Percentiles rank a stretch among this genome's conserved stretches.
Conservation (phyloP, 2,329 filamentous ascomycete species). For the Cadophora luteo-olivacea region DNA sequence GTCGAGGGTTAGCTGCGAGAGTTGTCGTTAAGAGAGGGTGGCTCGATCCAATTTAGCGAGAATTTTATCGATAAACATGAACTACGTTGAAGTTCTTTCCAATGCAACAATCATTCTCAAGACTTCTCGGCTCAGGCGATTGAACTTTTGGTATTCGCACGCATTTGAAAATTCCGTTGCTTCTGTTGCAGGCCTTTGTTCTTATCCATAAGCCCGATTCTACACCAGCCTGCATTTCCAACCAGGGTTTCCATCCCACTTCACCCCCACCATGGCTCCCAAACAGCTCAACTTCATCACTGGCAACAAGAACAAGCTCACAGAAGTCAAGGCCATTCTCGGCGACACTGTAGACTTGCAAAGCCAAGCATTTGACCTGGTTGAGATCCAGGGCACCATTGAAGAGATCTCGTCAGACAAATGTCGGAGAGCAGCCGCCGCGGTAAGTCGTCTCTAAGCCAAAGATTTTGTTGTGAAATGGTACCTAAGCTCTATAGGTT, state of each 20-base stretch:
- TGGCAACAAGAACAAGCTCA: slow-evolving; percentile 92
- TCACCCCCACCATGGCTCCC: slow-evolving; percentile 33
- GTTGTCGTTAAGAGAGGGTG: slow-evolving; percentile 15
- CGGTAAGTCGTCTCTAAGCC: slow-evolving; percentile 56
- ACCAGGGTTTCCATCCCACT: background rate
- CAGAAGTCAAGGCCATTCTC: slow-evolving; percentile 88
- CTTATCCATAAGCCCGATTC: background rate
- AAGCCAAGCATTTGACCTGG: slow-evolving; percentile 78
- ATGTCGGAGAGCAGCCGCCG: slow-evolving; percentile 79
- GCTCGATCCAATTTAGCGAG: slow-evolving; percentile 17
- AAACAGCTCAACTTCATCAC: slow-evolving; percentile 88
- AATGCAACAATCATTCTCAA: background rate
- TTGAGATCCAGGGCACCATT: slow-evolving; percentile 90
- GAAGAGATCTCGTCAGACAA: slow-evolving; percentile 93
- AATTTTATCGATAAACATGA: slow-evolving; percentile 15
- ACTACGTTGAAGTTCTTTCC: slow-evolving; percentile 7
- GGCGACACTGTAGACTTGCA: slow-evolving; percentile 73
- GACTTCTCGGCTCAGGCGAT: background rate
- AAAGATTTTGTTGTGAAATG: background rate
- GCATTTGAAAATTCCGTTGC: too few relatives aligned
- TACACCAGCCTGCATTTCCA: background rate
- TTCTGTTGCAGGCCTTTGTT: background rate
- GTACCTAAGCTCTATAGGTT: slow-evolving; percentile 56
- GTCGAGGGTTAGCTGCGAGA: background rate
- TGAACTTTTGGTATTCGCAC: background rate